Base-by-base conservation (phyloP, 2,329 filamentous ascomycete species). In the Akanthomyces lecanii region DNA sequence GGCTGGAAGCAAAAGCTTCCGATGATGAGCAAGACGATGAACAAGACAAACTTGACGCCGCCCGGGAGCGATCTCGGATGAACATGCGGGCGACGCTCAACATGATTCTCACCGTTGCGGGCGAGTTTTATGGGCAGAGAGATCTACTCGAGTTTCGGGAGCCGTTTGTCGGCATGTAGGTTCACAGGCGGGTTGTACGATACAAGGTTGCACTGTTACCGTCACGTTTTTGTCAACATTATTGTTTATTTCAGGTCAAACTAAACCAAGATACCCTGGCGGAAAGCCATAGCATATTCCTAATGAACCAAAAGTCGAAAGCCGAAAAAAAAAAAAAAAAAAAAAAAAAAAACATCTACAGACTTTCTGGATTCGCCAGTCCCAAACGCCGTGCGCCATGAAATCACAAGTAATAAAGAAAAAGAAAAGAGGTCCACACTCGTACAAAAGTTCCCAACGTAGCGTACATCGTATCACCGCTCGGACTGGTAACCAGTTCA, bases 41-140 rank as follows among this genome's bases (percentile, higher is more conserved):
- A 21, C 63, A 66, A n/a, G 64, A 66, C 8, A 66, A 66, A 14
- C 69, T 69, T 51, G 70, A 74, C 56, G 67, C 66, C 3, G 69
- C 71, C 4, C 68, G 67, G 63, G 67, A 70, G 42, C 73, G 78
- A n/a, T 72, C 73, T 45, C 77, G 76, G 45, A 75, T 79, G 69
- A 85, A 82, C 72, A 81, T 81, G 78, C 81, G 84, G 33, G 89
- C 87, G n/a, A 92, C 92, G 47, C 80, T 97, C 40, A 93, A 96
- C 76, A 96, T 96, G 91, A 91, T 97, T 60, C 79, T 97, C 68
- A 95, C 91, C 0, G 83, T 97, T 42, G 88, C 90, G 54, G 93
- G 92, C 69, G 92, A 97, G 76, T 86, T 90, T 67, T 98, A 93
- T 75, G 92, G 94, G 1, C 94, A 98, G 76, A 83, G 89, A 67